A percentile compares a stretch with the other conserved stretches of the same genome.
phyloP scores from a whole-genome alignment of 192 early-diverging fungal genomes.

The Powellomyces hirtus region DNA sequence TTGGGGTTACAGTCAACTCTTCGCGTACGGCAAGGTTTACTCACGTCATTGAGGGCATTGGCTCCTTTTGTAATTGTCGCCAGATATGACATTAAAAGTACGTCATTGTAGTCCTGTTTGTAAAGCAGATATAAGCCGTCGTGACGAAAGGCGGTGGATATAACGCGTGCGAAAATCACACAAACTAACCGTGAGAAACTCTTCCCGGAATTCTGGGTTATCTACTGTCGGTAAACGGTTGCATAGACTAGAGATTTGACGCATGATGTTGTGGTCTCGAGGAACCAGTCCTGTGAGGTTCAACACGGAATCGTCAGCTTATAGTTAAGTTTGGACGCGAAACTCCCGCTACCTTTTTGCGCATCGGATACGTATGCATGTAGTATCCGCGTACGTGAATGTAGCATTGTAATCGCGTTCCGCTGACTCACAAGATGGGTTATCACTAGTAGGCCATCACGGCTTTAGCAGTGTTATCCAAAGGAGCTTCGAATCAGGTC shows the following conservation, averaged over 20 bases:
- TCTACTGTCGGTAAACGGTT: slow-evolving; percentile 71
- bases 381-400: slow-evolving; percentile 66
- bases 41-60: slow-evolving; percentile 63
- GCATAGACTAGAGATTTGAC: slow-evolving; percentile 73
- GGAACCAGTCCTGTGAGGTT: slow-evolving; percentile 48
- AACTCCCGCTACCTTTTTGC: too few relatives aligned
- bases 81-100: slow-evolving; percentile 71
- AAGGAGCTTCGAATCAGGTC: neutral
- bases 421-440: slow-evolving; percentile 67
- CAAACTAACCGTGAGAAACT: slow-evolving; percentile 76
- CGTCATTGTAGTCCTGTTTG: slow-evolving; percentile 84
- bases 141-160: too few relatives aligned
- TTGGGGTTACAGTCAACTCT: neutral
- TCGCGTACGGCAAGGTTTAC: neutral
- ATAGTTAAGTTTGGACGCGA: too few relatives aligned
- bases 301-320: too few relatives aligned
- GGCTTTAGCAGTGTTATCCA: neutral
- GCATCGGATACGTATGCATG: slow-evolving; percentile 71
- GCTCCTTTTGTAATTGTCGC: slow-evolving; percentile 76
- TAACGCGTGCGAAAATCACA: too few relatives aligned
- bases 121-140: too few relatives aligned
- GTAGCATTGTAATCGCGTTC: slow-evolving; percentile 83
- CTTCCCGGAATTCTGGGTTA: slow-evolving; percentile 62
- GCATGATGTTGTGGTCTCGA: slow-evolving; percentile 70
- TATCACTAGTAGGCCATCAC: slow-evolving; percentile 48